These are phyloP conservation scores for Lactarius sanguifluus DNA, from an alignment of 768 basidiomycete genomes.

Conservation along the genomic window DNA sequence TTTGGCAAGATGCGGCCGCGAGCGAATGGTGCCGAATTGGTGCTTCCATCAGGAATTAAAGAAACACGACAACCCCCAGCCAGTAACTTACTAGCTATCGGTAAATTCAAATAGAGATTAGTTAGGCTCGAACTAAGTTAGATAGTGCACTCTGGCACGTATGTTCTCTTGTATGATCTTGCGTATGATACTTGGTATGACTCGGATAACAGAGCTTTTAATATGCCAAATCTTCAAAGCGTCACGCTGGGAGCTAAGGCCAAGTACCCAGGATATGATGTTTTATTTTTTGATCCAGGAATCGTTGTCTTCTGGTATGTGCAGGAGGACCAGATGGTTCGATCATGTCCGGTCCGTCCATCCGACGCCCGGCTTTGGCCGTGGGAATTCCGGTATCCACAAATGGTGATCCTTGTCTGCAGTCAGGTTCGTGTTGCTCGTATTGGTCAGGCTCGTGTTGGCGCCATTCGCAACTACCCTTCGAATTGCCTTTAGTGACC, in stretches of 20 bases:
- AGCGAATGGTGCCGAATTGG: not conserved
- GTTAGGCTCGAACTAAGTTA: not conserved
- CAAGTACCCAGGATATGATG: not conserved
- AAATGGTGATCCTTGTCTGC: constrained; percentile 5
- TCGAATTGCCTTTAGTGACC: constrained; percentile 3
- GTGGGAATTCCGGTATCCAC: not conserved
- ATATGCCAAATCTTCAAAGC: not conserved
- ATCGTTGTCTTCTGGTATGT: not conserved
- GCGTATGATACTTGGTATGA: no score
- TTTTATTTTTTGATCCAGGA: no score
- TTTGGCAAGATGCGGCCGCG: not conserved
- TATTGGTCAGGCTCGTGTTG: no score
- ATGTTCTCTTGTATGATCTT: not conserved
- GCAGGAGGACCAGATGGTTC: not conserved
- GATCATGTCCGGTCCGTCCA: no score
- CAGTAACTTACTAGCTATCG: not conserved
- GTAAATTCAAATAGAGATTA: not conserved
- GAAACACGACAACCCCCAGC: not conserved
- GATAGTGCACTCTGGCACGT: not conserved
- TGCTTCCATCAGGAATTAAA: not conserved
- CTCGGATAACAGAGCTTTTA: not conserved
- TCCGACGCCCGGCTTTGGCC: not conserved
- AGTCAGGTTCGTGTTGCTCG: no score
- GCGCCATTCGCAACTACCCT: not conserved
- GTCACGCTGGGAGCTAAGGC: not conserved